Conservation (phyloP, 805 yeast species). For the Ogataea siamensis region DNA sequence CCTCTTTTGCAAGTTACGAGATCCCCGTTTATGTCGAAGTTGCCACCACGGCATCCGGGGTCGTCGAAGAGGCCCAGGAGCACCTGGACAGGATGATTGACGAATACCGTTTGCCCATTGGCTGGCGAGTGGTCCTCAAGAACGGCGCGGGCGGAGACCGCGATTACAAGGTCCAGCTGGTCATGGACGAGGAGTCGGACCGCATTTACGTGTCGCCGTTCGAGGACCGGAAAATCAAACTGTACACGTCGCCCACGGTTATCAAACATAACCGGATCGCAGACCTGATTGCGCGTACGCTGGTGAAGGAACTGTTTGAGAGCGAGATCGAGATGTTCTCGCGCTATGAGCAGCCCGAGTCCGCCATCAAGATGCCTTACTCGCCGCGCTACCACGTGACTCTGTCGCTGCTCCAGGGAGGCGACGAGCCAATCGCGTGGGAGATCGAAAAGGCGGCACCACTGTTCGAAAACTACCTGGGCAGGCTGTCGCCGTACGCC, state of each 20-base stretch:
- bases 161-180: constrained; percentile 39
- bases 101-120: constrained; percentile 15
- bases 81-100: constrained; percentile 31
- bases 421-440: constrained; percentile 69
- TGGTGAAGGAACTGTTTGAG: constrained; percentile 40
- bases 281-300: constrained; percentile 36
- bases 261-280: constrained; percentile 32
- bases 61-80: constrained; percentile 37
- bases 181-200: constrained; percentile 20
- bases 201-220: constrained; percentile 38
- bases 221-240: constrained; percentile 33
- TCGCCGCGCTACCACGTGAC: constrained; percentile 73
- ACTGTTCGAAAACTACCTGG: constrained; percentile 55
- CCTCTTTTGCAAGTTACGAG: constrained; percentile 31
- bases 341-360: constrained; percentile 23
- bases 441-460: constrained; percentile 56
- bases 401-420: constrained; percentile 70
- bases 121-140: constrained; percentile 34
- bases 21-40: constrained; percentile 45
- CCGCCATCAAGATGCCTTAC: constrained; percentile 48
- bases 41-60: constrained; percentile 32
- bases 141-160: constrained; percentile 23
- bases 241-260: constrained; percentile 32
- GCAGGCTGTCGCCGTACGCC: constrained; percentile 51
- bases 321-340: constrained; percentile 37